Evolutionary conservation across 192 early-diverging fungal species (phyloP), one percentile per base, ranked within the genome.

Genomic region (Gamsiella multidivaricata): DNA sequence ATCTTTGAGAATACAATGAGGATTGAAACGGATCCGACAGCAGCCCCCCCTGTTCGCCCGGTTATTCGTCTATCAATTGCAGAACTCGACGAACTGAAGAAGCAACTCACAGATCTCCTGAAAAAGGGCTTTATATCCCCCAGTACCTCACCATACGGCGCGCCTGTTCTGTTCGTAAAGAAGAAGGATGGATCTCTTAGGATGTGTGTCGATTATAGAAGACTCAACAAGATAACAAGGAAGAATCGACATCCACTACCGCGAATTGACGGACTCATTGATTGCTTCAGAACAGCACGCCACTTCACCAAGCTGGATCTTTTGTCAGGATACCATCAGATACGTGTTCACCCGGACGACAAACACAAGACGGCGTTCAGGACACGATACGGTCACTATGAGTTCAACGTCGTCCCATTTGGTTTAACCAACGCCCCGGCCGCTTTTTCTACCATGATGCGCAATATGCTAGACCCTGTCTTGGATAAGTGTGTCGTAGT

Each of bases 381-480:
- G 8, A 57, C 42, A 15, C 29, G 31, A n/a, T 74, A 74, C 26
- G 70, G 74, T 2, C 80, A 65, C 11, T 93, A 37, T 23, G 73
- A 90, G 53, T 89, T 82, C 36, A 51, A 70, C 1, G 86, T 90
- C 12, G 80, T 93, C 57, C 88, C 89, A 0, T 89, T 90, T 59
- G 92, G 90, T 0, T 63, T 92, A 1, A 82, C 80, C n/a, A 89
- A 88, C 60, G 83, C 85, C 0, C 90, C 88, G 0, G 86, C 87
- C 0, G 79, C 82, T 0, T 91, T 90, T 70, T 82, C 84, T 60
- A 42, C 33, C 1, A 52, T 85, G 3, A 86, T 87, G 69, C 85
- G 71, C 45, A 58, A 65, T 8, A 45, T 88, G 7, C 66, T 89
- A 17, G 34, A 53, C 0, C 67, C 78, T 18, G 53, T 52, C n/a